phyloP scores from a whole-genome alignment of 192 early-diverging fungal genomes.

The Coemansia sp. region DNA sequence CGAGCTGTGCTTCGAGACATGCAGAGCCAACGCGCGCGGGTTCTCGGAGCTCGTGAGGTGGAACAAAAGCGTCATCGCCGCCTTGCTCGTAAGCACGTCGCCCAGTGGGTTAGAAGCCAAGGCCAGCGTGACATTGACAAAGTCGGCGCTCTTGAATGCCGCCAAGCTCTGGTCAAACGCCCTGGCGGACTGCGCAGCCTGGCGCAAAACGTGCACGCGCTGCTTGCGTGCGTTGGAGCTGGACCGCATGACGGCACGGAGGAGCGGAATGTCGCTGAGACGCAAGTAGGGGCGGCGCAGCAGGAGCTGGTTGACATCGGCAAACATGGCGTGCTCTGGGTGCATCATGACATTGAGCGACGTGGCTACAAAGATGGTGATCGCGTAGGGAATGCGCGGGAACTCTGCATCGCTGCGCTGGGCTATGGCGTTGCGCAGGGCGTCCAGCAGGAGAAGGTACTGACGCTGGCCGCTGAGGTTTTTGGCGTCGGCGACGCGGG shows the following conservation, averaged over 20 bases:
- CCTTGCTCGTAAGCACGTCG: conserved; percentile 37
- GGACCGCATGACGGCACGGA: conserved; percentile 18
- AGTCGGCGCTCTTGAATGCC: conserved; percentile 16
- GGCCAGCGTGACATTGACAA: conserved; percentile 27
- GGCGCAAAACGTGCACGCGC: conserved; percentile 30
- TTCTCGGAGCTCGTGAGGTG: conserved; percentile 31
- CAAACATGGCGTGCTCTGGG: conserved; percentile 47
- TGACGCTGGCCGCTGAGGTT: conserved; percentile 25
- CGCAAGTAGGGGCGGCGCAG: conserved; percentile 32
- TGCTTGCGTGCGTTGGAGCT: conserved; percentile 2
- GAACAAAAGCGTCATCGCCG: conserved; percentile 37
- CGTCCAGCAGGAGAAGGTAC: conserved; percentile 35
- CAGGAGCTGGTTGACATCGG: conserved; percentile 27
- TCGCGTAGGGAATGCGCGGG: conserved; percentile 39
- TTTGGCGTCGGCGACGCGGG: conserved; percentile 5
- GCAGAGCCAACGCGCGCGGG: conserved; percentile 13
- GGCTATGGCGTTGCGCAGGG: conserved; percentile 47
- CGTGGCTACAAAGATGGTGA: conserved; percentile 39
- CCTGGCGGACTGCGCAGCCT: conserved; percentile 40
- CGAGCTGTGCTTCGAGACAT: conserved; percentile 37
- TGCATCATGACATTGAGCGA: conserved; percentile 36
- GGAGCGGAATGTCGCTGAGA: conserved; percentile 32
- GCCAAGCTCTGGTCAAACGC: conserved; percentile 23
- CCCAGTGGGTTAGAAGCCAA: conserved; percentile 38
- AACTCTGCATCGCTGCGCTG: conserved; percentile 8